Evolutionary conservation across 352 stramenopile species (phyloP), one percentile per base, ranked within the genome.

Genomic region (Globisporangium cylindrosporum): DNA sequence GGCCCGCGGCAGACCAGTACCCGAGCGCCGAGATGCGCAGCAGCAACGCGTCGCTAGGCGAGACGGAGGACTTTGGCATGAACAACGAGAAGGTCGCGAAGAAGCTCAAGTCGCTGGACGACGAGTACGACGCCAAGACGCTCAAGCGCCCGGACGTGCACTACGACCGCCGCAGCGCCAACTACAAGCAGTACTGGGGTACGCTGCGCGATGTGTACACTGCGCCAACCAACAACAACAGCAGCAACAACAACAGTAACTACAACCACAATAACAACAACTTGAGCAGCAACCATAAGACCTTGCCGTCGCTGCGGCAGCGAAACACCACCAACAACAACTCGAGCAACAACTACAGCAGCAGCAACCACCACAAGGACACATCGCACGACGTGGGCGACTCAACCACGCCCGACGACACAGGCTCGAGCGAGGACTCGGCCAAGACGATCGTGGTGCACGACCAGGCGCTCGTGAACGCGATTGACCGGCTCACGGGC

Each of bases 171-270:
- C 66, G 73, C 29, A 90, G 78, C 67, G 72, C 78, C 24, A 74
- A 72, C 57, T 90, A 90, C 67, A 90, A 91, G 68, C 73, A 89
- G 63, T 93, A 90, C 64, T 91, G 83, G 81, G 82, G 80, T 22
- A 91, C 81, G 14, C 58, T 92, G 10, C 78, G 81, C 36, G 73
- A 93, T 56, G 78, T 91, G 25, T 91, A 91, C 62, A 88, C 74
- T 57, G 74, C 72, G 55, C 36, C 22, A 59, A 56, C 43, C 24
- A 59, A 49, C 68, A 29, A 57, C 57, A 59, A 67, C 8, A 29
- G 4, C 27, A 59, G 20, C 20, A 58, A 70, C 41, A 41, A 53
- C 65, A 36, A 27, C 51, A 20, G 34, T 5, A n/a, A 25, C 64
- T 3, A 29, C 53, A 27, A 20, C 56, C 49, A 14, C 64, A 67